phyloP scores from a whole-genome alignment of 176 grass and related monocot species.

The Eragrostis curvula region DNA sequence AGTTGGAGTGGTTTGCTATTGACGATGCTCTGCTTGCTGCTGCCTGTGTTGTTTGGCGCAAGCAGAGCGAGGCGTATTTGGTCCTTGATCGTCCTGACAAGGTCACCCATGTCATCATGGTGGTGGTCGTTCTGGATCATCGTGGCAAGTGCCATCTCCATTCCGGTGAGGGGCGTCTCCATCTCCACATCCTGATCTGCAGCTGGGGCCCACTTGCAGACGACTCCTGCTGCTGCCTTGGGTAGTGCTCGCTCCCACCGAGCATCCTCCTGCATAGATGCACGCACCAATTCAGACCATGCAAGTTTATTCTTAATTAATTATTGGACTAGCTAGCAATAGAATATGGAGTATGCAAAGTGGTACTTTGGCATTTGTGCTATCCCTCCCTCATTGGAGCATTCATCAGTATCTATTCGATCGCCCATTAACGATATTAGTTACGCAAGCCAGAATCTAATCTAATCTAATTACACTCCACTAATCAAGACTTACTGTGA shows the following conservation, averaged over 20 bases:
- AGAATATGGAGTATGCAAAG: too few relatives aligned
- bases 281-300: too few relatives aligned
- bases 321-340: too few relatives aligned
- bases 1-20: background rate
- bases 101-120: background rate
- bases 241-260: conserved; percentile 60
- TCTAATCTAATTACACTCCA: too few relatives aligned
- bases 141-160: conserved; percentile 60
- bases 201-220: background rate
- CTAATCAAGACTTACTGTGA: conserved; percentile 47
- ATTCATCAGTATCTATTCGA: too few relatives aligned
- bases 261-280: conserved; percentile 46
- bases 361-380: too few relatives aligned
- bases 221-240: background rate
- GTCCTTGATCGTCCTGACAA: conserved; percentile 46
- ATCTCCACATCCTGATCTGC: background rate
- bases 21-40: background rate
- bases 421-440: too few relatives aligned
- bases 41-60: conserved; percentile 13
- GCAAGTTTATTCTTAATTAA: too few relatives aligned
- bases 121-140: background rate
- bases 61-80: conserved; percentile 61
- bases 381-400: too few relatives aligned
- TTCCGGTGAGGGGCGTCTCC: conserved; percentile 69
- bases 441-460: too few relatives aligned